Conservation (phyloP, 176 grass and related monocot genomes). For the Guadua angustifolia region DNA sequence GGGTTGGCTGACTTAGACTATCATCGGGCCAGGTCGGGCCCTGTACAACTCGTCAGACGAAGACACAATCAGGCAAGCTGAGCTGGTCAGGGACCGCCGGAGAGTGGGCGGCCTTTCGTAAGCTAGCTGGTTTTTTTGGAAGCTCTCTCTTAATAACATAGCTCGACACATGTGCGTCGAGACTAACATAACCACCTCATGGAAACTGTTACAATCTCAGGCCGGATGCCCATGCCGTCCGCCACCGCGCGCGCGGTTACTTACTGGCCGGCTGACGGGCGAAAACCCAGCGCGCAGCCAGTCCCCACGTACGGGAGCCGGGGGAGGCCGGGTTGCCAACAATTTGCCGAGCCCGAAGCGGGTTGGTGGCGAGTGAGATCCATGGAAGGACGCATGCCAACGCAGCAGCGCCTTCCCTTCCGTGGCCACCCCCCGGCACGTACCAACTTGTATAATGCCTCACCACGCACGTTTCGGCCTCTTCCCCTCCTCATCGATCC, state of each 20-base stretch:
- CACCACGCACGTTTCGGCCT: slow-evolving; percentile 43
- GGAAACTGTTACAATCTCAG: background rate
- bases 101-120: background rate
- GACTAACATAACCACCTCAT: background rate
- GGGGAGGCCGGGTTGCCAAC: background rate
- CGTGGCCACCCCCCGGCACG: slow-evolving; percentile 37
- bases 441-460: slow-evolving; percentile 48
- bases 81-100: slow-evolving; percentile 14
- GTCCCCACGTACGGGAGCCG: slow-evolving; percentile 17
- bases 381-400: slow-evolving; percentile 1
- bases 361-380: slow-evolving; percentile 17
- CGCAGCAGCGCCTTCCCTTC: background rate
- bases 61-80: slow-evolving; percentile 15
- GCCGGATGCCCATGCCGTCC: background rate
- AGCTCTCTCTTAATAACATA: background rate
- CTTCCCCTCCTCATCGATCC: slow-evolving; percentile 6
- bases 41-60: slow-evolving; percentile 3
- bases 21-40: background rate
- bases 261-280: background rate
- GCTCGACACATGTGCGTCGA: background rate
- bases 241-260: background rate
- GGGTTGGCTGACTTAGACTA: background rate
- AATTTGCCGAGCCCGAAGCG: slow-evolving; percentile 8
- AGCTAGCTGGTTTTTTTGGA: background rate
- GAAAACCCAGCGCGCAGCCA: slow-evolving; percentile 5